Conservation (phyloP, 768 basidiomycete species). For the Ramaria rubella region DNA sequence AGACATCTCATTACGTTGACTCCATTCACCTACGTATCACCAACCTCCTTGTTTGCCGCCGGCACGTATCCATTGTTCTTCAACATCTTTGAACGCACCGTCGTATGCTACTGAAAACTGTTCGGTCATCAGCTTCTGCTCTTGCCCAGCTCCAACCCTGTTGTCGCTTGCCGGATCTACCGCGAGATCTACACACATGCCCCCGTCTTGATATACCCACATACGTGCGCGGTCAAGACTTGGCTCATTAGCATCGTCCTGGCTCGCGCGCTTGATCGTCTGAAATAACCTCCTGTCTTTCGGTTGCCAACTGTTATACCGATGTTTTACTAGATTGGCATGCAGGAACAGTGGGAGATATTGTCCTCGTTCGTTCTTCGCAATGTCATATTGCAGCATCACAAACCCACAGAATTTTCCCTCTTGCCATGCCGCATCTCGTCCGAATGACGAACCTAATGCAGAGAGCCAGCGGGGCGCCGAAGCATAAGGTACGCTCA, state of each 20-base stretch:
- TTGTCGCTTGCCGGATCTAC: background rate
- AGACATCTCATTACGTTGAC: no score
- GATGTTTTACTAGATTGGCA: constrained; percentile 8
- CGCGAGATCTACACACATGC: constrained; percentile 10
- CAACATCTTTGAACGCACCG: constrained; percentile 6
- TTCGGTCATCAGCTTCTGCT: constrained; percentile 2
- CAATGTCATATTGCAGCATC: constrained; percentile 11
- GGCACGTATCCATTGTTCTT: constrained; percentile 7
- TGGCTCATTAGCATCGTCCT: background rate
- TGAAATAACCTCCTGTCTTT: background rate
- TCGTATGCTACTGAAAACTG: constrained; percentile 3
- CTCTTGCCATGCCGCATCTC: background rate
- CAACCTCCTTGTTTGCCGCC: constrained; percentile 15
- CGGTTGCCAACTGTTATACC: background rate
- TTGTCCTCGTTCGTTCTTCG: constrained; percentile 1
- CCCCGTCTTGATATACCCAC: constrained; percentile 1
- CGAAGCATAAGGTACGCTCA: constrained; percentile 24
- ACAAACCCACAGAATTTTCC: constrained; percentile 8
- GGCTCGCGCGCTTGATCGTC: constrained; percentile 2
- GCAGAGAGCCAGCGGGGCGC: constrained; percentile 25
- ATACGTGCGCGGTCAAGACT: background rate
- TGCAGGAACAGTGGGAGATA: constrained; percentile 9
- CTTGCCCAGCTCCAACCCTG: background rate
- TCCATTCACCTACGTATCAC: constrained; percentile 8
- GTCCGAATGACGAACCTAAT: constrained; percentile 4